Conservation (phyloP, 176 grass and related monocot genomes). For the Eragrostis nindensis region DNA sequence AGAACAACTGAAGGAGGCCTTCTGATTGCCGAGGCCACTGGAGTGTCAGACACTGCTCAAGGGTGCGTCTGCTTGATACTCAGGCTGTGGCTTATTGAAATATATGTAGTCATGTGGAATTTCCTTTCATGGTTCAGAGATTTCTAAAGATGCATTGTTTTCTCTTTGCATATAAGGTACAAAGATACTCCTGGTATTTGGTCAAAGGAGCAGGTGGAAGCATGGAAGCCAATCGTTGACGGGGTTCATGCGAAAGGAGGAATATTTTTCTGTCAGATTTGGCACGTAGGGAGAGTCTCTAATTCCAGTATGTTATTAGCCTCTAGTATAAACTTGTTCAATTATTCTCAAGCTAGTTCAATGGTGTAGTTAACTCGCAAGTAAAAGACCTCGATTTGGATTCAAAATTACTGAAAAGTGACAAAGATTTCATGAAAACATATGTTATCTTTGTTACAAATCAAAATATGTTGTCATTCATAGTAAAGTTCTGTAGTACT, state of each 20-base stretch:
- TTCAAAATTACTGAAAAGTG: background rate
- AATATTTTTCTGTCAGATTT: slow-evolving; percentile 73
- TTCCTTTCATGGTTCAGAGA: background rate
- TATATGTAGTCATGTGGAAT: background rate
- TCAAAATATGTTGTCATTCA: background rate
- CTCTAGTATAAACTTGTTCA: slow-evolving; percentile 9
- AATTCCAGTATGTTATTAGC: slow-evolving; percentile 45
- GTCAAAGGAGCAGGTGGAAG: slow-evolving; percentile 71
- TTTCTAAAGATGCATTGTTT: slow-evolving; percentile 2
- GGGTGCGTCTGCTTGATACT: slow-evolving; percentile 47
- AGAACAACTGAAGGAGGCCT: slow-evolving; percentile 58
- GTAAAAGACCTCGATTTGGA: slow-evolving; percentile 1
- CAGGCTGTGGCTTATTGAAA: slow-evolving; percentile 18
- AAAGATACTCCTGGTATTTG: slow-evolving; percentile 65
- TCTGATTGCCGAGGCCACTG: slow-evolving; percentile 65
- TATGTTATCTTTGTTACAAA: slow-evolving; percentile 1
- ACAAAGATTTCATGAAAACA: background rate
- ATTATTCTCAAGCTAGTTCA: background rate
- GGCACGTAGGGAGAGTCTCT: slow-evolving; percentile 64
- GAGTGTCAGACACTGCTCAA: slow-evolving; percentile 73
- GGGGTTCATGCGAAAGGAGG: slow-evolving; percentile 61
- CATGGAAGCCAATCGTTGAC: slow-evolving; percentile 71
- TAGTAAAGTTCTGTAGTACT: background rate
- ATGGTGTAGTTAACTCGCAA: background rate
- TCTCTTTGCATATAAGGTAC: slow-evolving; percentile 48